Percentiles rank a stretch among this genome's conserved stretches.
Evolutionary conservation across 2,329 filamentous ascomycete species (phyloP).

Genomic region (Alternaria rosae): DNA sequence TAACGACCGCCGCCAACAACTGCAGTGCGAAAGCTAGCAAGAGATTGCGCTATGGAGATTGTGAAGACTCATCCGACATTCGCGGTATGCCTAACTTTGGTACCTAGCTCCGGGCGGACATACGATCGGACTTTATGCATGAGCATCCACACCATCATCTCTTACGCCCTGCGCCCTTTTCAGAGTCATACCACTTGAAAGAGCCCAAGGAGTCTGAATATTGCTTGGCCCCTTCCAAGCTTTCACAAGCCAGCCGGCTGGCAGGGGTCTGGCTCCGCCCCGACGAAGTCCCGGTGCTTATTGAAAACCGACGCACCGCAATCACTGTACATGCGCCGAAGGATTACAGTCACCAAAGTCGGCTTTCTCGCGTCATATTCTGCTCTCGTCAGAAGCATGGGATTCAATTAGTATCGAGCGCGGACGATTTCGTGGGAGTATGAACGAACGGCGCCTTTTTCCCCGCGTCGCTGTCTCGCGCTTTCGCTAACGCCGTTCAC

Average conservation of each 20-base stretch:
- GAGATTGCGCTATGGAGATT: not conserved
- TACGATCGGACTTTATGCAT: not conserved
- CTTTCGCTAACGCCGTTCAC: conserved; percentile 19
- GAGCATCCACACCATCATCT: not conserved
- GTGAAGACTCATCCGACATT: not conserved
- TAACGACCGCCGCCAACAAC: not conserved
- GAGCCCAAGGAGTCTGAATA: not conserved
- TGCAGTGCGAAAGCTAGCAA: not conserved
- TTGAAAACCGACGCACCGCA: not conserved
- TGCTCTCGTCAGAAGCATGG: not conserved
- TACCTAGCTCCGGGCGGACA: not conserved
- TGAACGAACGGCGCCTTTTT: not conserved
- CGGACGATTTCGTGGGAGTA: not conserved
- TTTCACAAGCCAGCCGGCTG: not conserved
- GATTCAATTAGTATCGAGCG: not conserved
- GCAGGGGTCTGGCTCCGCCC: not conserved
- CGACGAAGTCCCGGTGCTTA: not conserved
- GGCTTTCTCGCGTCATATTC: not conserved
- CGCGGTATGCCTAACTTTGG: not conserved
- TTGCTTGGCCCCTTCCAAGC: not conserved
- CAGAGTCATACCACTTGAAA: not conserved
- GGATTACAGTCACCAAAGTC: not conserved
- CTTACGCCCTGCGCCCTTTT: not conserved
- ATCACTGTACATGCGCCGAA: not conserved
- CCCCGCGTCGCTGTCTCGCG: conserved; percentile 19